phyloP scores from a whole-genome alignment of 2,329 filamentous ascomycete genomes.

The Aspergillus sp. region DNA sequence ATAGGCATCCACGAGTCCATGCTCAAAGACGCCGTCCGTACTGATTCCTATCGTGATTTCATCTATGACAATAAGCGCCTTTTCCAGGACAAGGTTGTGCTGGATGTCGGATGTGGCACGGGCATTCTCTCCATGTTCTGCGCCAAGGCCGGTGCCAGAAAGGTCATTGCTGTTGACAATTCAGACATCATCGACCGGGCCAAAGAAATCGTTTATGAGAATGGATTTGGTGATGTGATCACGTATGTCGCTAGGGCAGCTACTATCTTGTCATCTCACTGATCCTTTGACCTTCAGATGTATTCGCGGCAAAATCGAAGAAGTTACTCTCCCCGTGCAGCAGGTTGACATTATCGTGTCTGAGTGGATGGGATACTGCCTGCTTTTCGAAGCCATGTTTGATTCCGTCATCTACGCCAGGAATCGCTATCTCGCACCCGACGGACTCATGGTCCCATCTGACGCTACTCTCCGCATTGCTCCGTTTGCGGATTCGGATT shows the following conservation, averaged over 20 bases:
- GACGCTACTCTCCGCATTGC: slow-evolving; percentile 78
- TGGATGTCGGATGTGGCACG: slow-evolving; percentile 82
- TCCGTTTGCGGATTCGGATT: slow-evolving; percentile 70
- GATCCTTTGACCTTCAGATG: slow-evolving; percentile 39
- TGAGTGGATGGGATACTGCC: slow-evolving; percentile 96
- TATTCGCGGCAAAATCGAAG: slow-evolving; percentile 79
- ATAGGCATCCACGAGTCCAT: slow-evolving; percentile 89
- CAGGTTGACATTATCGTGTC: slow-evolving; percentile 92
- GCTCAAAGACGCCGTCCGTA: slow-evolving; percentile 84
- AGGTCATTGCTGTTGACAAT: slow-evolving; percentile 87
- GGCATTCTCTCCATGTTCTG: slow-evolving; percentile 94
- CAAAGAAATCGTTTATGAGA: slow-evolving; percentile 74
- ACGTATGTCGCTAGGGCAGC: slow-evolving; percentile 41
- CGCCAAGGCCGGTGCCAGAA: slow-evolving; percentile 76
- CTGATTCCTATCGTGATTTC: slow-evolving; percentile 88
- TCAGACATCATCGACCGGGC: slow-evolving; percentile 85
- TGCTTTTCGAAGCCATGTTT: slow-evolving; percentile 93
- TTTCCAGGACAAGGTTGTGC: slow-evolving; percentile 76
- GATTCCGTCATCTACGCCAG: slow-evolving; percentile 84
- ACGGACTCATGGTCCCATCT: slow-evolving; percentile 78
- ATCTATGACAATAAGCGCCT: slow-evolving; percentile 86
- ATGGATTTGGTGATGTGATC: slow-evolving; percentile 66
- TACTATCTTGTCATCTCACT: slow-evolving; percentile 1
- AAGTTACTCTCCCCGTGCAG: slow-evolving; percentile 68
- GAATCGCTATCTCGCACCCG: slow-evolving; percentile 74